phyloP scores from a whole-genome alignment of 371 early-diverging fungal genomes.

The Mucor plumbeus region DNA sequence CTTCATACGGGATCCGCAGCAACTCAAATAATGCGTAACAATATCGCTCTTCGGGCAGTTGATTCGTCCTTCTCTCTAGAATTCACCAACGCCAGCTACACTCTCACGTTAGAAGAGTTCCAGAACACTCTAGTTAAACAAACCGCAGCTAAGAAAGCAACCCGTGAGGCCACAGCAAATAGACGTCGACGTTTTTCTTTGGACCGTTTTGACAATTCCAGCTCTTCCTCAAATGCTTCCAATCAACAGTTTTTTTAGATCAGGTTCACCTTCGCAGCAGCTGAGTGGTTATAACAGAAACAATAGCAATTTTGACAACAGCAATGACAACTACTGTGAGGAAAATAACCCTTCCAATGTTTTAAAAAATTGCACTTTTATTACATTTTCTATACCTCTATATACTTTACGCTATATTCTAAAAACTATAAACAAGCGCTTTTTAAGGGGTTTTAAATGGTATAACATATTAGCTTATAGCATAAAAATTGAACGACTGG shows the following conservation, averaged over 20 bases:
- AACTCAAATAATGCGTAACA: slow-evolving; percentile 4
- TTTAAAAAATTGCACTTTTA: no score
- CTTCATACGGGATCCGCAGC: slow-evolving; percentile 7
- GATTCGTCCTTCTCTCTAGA: slow-evolving; percentile 11
- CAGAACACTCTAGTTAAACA: background rate
- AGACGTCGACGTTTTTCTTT: background rate
- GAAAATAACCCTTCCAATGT: no score
- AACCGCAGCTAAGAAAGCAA: background rate
- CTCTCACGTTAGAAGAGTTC: background rate
- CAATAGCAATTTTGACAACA: background rate
- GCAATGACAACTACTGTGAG: background rate
- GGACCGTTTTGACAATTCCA: background rate
- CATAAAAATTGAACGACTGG: no score
- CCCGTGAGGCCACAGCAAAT: background rate
- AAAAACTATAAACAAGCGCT: no score
- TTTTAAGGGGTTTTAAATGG: no score
- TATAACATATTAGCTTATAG: no score
- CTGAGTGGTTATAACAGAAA: background rate
- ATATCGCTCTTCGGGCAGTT: slow-evolving; percentile 19
- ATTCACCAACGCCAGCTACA: background rate
- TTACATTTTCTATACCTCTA: no score
- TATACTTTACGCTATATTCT: no score
- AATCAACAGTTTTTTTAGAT: background rate
- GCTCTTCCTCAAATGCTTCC: background rate
- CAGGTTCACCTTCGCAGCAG: background rate